Base-by-base conservation (phyloP, 1,284 basidiomycete genomes). In the Trametes polyzona region DNA sequence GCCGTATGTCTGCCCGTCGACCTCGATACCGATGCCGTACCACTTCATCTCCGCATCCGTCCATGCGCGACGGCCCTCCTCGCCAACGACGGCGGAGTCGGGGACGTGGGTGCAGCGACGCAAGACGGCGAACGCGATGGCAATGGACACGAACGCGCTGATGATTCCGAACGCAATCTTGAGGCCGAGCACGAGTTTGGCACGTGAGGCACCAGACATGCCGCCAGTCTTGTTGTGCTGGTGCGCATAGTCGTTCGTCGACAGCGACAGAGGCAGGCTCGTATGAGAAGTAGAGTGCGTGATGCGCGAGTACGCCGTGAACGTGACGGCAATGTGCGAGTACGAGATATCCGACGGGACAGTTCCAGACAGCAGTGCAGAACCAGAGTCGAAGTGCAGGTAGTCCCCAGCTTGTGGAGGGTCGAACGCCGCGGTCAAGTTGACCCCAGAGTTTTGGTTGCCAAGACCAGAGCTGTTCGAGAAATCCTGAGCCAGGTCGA, bases 231-330 rank as follows among this genome's bases (percentile, higher is more conserved):
- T 59, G 32, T 64, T 51, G 52, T 73, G 67, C 48, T 71, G 61
- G 36, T 71, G 63, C 10, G 67, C 65, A 55, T 69, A 68, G 49
- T 73, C 73, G 9, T 73, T 64, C 17, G 76, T 67, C 2, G 78
- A 74, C 24, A 86, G 74, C 29, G 79, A 77, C 43, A 92, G 73
- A 1, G 77, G 71, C n/a, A 92, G 74, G 42, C 67, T 79, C 1
- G 85, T 75, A 65, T 87, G 85, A 11, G 90, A 93, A 0, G 83
- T 87, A 8, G 90, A 88, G 65, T 87, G 87, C 2, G 87, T 90
- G 24, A 78, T 57, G 43, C 71, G 74, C 37, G 86, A 87, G 69
- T 84, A 87, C 2, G 86, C 83, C 5, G 85, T 84, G 64, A 91
- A 87, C 5, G 80, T 81, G 48, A 86, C 74, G 2, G 72, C 69